Percentiles rank a stretch among this genome's conserved stretches.
phyloP scores from a whole-genome alignment of 495 filamentous ascomycete genomes.

The Thozetella sp. region DNA sequence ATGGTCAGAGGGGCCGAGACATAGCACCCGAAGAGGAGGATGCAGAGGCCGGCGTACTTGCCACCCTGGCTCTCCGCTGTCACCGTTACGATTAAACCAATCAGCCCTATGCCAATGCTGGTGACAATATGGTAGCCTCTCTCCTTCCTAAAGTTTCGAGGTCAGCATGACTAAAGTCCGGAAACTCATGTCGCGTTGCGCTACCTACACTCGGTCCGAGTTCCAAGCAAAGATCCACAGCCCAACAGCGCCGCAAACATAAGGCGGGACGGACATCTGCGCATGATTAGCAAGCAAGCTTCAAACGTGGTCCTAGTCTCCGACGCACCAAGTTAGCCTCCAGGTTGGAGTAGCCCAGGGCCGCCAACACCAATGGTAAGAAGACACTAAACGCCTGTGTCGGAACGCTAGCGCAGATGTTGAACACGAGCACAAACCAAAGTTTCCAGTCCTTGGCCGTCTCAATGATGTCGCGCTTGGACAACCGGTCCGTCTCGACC shows the following conservation, averaged over 20 bases:
- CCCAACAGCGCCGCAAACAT: constrained; percentile 48
- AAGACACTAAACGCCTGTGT: constrained; percentile 56
- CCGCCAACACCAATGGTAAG: constrained; percentile 52
- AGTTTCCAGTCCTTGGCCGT: constrained; percentile 53
- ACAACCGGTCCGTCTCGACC: constrained; percentile 26
- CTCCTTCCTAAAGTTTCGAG: too few species aligned
- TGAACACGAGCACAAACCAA: constrained; percentile 49
- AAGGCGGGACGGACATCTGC: constrained; percentile 56
- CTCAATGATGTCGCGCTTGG: constrained; percentile 45
- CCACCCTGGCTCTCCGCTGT: constrained; percentile 25
- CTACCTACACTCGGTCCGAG: constrained; percentile 27
- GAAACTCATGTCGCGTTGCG: too few species aligned
- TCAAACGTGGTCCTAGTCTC: neutral
- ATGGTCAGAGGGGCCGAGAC: constrained; percentile 56
- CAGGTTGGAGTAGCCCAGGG: constrained; percentile 39
- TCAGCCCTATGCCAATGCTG: constrained; percentile 42
- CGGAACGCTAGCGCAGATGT: constrained; percentile 57
- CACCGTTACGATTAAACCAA: constrained; percentile 45
- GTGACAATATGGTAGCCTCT: constrained; percentile 53
- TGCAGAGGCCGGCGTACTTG: constrained; percentile 52
- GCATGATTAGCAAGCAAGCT: too few species aligned
- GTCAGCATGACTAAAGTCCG: too few species aligned
- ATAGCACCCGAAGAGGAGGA: constrained; percentile 56
- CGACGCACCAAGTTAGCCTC: constrained; percentile 44
- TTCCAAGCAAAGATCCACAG: constrained; percentile 35